Evolutionary conservation across 2,329 filamentous ascomycete genomes (phyloP).

Genomic region (Ilyonectria robusta): DNA sequence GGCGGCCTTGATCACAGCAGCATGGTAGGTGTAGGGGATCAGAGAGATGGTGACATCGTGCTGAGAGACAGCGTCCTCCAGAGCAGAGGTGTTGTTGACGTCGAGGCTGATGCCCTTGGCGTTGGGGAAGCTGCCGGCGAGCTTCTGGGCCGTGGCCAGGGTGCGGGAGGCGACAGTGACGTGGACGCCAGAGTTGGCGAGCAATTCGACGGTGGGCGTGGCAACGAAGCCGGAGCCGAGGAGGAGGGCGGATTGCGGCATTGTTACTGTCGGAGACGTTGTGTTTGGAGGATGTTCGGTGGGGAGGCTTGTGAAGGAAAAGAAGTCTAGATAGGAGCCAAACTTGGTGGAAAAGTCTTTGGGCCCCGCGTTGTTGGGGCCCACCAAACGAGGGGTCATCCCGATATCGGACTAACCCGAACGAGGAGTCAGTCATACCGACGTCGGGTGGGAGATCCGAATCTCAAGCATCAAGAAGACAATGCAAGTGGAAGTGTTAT

Average conservation of each 20-base stretch:
- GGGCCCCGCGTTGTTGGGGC: too few species aligned
- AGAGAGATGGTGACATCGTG: constrained; percentile 84
- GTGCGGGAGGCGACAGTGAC: constrained; percentile 87
- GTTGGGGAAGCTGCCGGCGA: constrained; percentile 77
- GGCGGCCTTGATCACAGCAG: constrained; percentile 66
- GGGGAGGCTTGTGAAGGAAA: neutral
- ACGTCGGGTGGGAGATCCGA: too few species aligned
- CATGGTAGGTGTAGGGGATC: constrained; percentile 94
- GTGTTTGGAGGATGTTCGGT: neutral
- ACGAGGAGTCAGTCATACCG: too few species aligned
- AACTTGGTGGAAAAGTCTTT: too few species aligned
- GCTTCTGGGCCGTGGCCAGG: constrained; percentile 80
- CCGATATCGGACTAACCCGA: too few species aligned
- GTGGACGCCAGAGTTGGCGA: constrained; percentile 70
- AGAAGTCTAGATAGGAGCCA: neutral
- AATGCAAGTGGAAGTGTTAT: too few species aligned
- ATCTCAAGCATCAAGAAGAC: too few species aligned
- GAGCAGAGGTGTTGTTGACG: constrained; percentile 80
- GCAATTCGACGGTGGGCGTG: constrained; percentile 75
- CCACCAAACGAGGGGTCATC: too few species aligned
- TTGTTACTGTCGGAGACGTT: neutral
- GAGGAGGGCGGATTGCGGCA: constrained; percentile 3
- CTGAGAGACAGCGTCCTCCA: constrained; percentile 86
- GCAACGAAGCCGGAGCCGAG: constrained; percentile 66
- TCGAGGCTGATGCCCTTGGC: constrained; percentile 82